Conservation (phyloP, 2,329 filamentous ascomycete genomes). For the Xylaria sp. region DNA sequence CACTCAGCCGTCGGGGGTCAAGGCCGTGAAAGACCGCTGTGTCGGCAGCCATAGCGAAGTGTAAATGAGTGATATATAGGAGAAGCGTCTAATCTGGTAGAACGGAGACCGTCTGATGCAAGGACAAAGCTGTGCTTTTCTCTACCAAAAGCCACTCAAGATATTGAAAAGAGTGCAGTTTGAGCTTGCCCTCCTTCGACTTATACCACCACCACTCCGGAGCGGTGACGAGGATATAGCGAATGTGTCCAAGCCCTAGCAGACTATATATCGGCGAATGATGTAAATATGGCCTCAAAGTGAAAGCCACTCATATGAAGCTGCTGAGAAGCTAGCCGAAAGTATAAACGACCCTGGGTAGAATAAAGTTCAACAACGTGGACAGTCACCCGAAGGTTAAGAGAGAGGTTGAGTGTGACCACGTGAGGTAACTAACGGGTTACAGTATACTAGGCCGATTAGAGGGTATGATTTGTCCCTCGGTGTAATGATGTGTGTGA, state of each 20-base stretch:
- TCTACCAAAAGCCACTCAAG: background rate
- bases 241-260: slow-evolving; percentile 20
- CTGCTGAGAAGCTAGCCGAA: slow-evolving; percentile 11
- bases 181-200: slow-evolving; percentile 1
- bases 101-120: background rate
- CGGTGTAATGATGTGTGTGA: slow-evolving; percentile 29
- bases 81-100: background rate
- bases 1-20: slow-evolving; percentile 47
- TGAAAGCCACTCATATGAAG: slow-evolving; percentile 6
- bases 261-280: slow-evolving; percentile 22
- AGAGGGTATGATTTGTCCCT: slow-evolving; percentile 32
- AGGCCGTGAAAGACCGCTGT: slow-evolving; percentile 42
- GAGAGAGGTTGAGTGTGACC: slow-evolving; percentile 37
- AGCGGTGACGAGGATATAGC: slow-evolving; percentile 23
- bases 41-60: slow-evolving; percentile 46
- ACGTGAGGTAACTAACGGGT: slow-evolving; percentile 39
- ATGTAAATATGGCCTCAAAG: slow-evolving; percentile 34
- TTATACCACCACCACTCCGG: slow-evolving; percentile 13
- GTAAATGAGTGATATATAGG: slow-evolving; percentile 11
- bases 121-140: background rate
- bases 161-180: slow-evolving; percentile 21
- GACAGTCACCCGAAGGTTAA: background rate
- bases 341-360: slow-evolving; percentile 27
- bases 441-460: slow-evolving; percentile 11
- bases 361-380: slow-evolving; percentile 19